phyloP scores from a whole-genome alignment of 306 rosid species.

The Elaeagnus macrophylla region DNA sequence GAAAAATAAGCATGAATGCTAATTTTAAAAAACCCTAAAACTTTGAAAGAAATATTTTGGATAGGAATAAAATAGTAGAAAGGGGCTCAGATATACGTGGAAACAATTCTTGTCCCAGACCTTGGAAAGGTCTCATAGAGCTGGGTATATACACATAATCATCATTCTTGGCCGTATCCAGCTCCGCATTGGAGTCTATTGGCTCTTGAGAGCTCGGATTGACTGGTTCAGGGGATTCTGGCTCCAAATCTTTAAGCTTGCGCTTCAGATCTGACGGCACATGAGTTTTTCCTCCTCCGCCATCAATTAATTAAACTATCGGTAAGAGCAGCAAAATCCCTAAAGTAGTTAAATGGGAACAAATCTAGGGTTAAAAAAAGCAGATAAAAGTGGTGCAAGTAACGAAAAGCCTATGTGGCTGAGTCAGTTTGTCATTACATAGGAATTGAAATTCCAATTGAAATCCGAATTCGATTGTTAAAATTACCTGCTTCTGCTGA shows the following conservation, averaged over 20 bases:
- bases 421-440: too few relatives aligned
- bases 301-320: slow-evolving; percentile 24
- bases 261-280: slow-evolving; percentile 66
- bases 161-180: slow-evolving; percentile 14
- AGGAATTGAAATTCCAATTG: too few relatives aligned
- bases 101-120: slow-evolving; percentile 25
- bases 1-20: too few relatives aligned
- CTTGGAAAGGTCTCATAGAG: slow-evolving; percentile 35
- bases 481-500: too few relatives aligned
- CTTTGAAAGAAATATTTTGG: not conserved
- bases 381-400: too few relatives aligned
- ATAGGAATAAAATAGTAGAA: not conserved
- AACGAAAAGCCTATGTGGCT: too few relatives aligned
- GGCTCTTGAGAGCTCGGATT: slow-evolving; percentile 21
- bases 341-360: too few relatives aligned
- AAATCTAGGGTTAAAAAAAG: too few relatives aligned
- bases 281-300: slow-evolving; percentile 67
- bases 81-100: slow-evolving; percentile 28
- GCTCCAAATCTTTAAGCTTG: slow-evolving; percentile 71
- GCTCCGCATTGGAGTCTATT: slow-evolving; percentile 25
- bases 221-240: slow-evolving; percentile 26
- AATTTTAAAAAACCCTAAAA: too few relatives aligned
- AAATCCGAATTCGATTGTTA: too few relatives aligned
- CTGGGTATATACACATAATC: slow-evolving; percentile 31
- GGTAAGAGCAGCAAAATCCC: too few relatives aligned